These are phyloP conservation scores for Cyclotella cryptica DNA, from an alignment of 108 stramenopile genomes.

Conservation along the genomic window DNA sequence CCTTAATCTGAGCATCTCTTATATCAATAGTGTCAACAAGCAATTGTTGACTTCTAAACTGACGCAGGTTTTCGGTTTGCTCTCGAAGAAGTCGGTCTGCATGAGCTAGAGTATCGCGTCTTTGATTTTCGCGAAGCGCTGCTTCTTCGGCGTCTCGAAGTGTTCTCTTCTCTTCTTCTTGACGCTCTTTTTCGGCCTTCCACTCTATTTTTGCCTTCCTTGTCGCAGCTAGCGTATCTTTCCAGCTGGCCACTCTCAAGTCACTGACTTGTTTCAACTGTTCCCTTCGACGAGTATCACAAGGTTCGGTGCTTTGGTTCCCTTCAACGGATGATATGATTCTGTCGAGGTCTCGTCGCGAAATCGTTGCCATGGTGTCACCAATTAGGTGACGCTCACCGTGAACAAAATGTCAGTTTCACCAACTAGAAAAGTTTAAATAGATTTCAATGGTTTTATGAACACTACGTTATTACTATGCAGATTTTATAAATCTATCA, in stretches of 20 bases:
- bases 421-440: not conserved
- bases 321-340: conserved; percentile 43
- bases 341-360: conserved; percentile 40
- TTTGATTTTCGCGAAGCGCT: conserved; percentile 41
- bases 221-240: conserved; percentile 50
- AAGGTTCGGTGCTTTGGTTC: conserved; percentile 16
- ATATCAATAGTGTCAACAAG: conserved; percentile 65
- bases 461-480: not conserved
- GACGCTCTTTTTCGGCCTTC: conserved; percentile 54
- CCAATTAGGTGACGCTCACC: not conserved
- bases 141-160: conserved; percentile 60
- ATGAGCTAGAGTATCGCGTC: conserved; percentile 57
- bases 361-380: conserved; percentile 30
- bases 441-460: not conserved
- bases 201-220: conserved; percentile 58
- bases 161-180: conserved; percentile 51
- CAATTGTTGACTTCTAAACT: conserved; percentile 65
- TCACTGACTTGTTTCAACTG: conserved; percentile 55
- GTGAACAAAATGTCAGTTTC: not conserved
- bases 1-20: conserved; percentile 48
- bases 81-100: conserved; percentile 72
- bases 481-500: conserved; percentile 17
- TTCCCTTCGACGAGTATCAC: conserved; percentile 31
- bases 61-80: conserved; percentile 76
- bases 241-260: conserved; percentile 51